These are phyloP conservation scores for Colletotrichum sp. DNA, from an alignment of 2,329 filamentous ascomycete species.

Conservation along the genomic window DNA sequence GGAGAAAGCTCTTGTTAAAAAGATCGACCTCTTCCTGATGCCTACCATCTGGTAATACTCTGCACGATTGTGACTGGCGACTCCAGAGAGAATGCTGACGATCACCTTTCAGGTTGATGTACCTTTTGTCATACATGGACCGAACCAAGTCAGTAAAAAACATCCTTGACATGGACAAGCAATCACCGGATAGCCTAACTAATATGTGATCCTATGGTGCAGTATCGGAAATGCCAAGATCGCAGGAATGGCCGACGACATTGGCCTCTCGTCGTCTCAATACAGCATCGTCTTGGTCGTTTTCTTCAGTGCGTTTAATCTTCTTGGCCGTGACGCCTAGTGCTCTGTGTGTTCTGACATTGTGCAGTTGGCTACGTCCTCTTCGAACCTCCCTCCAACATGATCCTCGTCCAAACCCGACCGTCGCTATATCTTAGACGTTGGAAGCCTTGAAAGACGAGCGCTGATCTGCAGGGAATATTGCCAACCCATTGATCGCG, in stretches of 20 bases:
- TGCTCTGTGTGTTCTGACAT: conserved; percentile 27
- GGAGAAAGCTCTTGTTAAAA: conserved; percentile 37
- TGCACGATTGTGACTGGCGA: background rate
- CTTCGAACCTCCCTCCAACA: conserved; percentile 69
- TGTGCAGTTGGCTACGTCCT: conserved; percentile 64
- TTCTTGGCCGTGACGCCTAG: background rate
- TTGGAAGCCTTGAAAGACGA: background rate
- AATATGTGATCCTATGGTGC: background rate
- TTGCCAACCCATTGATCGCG: too few species aligned
- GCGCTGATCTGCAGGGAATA: rapidly evolving
- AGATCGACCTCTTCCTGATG: conserved; percentile 43
- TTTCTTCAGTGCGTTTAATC: conserved; percentile 58
- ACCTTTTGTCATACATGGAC: conserved; percentile 65
- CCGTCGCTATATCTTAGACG: conserved; percentile 64
- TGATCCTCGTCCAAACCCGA: conserved; percentile 66
- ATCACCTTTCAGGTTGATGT: conserved; percentile 33
- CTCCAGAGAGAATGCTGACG: background rate
- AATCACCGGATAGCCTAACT: too few species aligned
- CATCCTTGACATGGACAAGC: too few species aligned
- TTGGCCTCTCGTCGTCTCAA: conserved; percentile 59
- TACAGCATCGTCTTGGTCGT: conserved; percentile 66
- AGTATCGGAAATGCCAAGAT: conserved; percentile 62
- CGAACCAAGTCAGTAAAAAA: conserved; percentile 47
- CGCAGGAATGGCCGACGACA: conserved; percentile 45
- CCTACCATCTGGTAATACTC: conserved; percentile 54